Conservation (phyloP, 345 rosid genomes). For the Diplotaxis tenuifolia region DNA sequence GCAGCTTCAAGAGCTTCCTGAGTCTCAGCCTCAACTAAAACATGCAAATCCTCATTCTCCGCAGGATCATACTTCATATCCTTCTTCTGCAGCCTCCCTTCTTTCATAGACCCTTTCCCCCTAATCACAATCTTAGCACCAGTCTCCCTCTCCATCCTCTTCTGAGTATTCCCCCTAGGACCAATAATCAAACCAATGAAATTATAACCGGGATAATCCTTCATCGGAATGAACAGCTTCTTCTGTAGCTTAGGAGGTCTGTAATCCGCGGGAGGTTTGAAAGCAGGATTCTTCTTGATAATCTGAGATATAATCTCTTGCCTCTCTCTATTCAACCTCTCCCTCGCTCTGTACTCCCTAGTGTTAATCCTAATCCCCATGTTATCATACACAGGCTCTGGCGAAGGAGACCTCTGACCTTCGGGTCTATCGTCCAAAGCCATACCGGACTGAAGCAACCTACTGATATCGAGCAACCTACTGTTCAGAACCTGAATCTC, state of each 20-base stretch:
- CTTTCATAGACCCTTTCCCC: slow-evolving; percentile 94
- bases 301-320: slow-evolving; percentile 93
- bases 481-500: slow-evolving; percentile 88
- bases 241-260: slow-evolving; percentile 94
- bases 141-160: slow-evolving; percentile 96
- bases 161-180: slow-evolving; percentile 94
- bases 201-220: slow-evolving; percentile 89
- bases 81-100: slow-evolving; percentile 92
- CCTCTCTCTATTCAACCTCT: slow-evolving; percentile 81
- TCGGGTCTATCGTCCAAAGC: slow-evolving; percentile 84
- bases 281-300: slow-evolving; percentile 83
- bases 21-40: slow-evolving; percentile 93
- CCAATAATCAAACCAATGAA: slow-evolving; percentile 94
- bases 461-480: slow-evolving; percentile 75
- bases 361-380: slow-evolving; percentile 88
- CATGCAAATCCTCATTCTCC: slow-evolving; percentile 97
- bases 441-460: slow-evolving; percentile 76
- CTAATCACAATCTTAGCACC: slow-evolving; percentile 95
- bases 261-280: slow-evolving; percentile 96
- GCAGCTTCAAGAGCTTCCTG: slow-evolving; percentile 90
- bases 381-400: slow-evolving; percentile 90
- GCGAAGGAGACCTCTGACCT: slow-evolving; percentile 95
- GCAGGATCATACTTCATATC: slow-evolving; percentile 90
- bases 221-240: slow-evolving; percentile 95
- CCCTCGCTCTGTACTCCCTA: slow-evolving; percentile 86